Evolutionary conservation across 805 yeast genomes (phyloP).

Genomic region (Ogataea pignaliae): DNA sequence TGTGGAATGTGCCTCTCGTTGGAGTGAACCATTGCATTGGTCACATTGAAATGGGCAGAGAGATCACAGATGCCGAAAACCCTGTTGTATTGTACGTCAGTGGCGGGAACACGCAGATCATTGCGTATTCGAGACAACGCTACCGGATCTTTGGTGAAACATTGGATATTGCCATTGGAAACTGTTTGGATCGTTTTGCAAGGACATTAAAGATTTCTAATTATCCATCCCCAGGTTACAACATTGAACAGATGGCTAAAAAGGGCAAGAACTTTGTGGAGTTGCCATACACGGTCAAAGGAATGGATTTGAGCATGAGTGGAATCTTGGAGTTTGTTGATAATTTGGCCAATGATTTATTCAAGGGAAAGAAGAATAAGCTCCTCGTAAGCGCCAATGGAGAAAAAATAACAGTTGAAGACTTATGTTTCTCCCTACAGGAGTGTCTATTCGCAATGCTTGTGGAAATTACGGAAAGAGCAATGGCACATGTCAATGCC

Average conservation of each 20-base stretch:
- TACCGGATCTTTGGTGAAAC: slow-evolving; percentile 99
- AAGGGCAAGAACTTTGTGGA: slow-evolving; percentile 59
- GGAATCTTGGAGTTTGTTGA: slow-evolving; percentile 90
- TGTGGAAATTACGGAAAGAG: slow-evolving; percentile 96
- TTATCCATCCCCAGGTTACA: slow-evolving; percentile 96
- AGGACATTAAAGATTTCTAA: slow-evolving; percentile 84
- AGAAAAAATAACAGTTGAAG: slow-evolving; percentile 68
- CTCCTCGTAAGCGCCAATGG: slow-evolving; percentile 38
- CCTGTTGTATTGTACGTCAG: slow-evolving; percentile 96
- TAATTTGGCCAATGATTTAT: slow-evolving; percentile 67
- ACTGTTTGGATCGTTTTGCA: slow-evolving; percentile 94
- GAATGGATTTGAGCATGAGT: slow-evolving; percentile 97
- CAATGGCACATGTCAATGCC: slow-evolving; percentile 94
- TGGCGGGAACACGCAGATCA: slow-evolving; percentile 98
- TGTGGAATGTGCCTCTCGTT: slow-evolving; percentile 81
- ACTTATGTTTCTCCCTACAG: slow-evolving; percentile 87
- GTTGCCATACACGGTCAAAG: slow-evolving; percentile 94
- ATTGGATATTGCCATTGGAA: slow-evolving; percentile 94
- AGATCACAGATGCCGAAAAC: slow-evolving; percentile 94
- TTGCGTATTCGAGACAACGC: slow-evolving; percentile 90
- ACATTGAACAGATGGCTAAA: slow-evolving; percentile 91
- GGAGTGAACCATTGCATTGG: slow-evolving; percentile 98
- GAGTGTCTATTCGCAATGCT: slow-evolving; percentile 93
- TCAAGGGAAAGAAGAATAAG: slow-evolving; percentile 41
- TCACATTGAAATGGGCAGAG: slow-evolving; percentile 98